Percentiles rank a stretch among this genome's conserved stretches.
Conservation (phyloP, 2,329 filamentous ascomycete genomes). For the Leptographium flavum region DNA sequence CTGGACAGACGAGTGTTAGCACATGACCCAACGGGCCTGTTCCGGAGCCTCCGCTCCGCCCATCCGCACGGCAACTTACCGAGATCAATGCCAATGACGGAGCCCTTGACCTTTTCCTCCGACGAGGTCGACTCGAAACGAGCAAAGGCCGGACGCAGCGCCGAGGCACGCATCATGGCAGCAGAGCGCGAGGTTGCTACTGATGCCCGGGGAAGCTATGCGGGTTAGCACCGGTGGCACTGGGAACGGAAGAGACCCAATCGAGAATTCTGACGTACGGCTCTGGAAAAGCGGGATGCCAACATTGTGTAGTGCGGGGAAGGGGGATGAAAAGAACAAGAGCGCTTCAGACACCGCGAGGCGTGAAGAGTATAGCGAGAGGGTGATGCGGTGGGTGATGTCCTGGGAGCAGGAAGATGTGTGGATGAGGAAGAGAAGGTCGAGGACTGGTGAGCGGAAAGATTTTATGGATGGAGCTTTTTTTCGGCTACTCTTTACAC, state of each 20-base stretch:
- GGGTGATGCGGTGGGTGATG: background rate
- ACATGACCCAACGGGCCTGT: background rate
- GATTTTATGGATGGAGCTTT: slow-evolving; percentile 11
- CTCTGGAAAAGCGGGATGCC: slow-evolving; percentile 56
- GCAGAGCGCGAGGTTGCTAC: slow-evolving; percentile 54
- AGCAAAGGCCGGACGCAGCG: slow-evolving; percentile 59
- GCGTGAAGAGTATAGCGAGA: slow-evolving; percentile 4
- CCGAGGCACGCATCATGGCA: slow-evolving; percentile 47
- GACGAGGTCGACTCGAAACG: slow-evolving; percentile 55
- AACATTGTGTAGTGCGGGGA: slow-evolving; percentile 42
- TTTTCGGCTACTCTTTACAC: slow-evolving; percentile 5
- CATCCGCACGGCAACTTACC: slow-evolving; percentile 38
- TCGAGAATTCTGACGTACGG: slow-evolving; percentile 42
- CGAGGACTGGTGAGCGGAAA: slow-evolving; percentile 2
- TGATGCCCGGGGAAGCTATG: slow-evolving; percentile 63
- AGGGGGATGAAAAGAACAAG: slow-evolving; percentile 13
- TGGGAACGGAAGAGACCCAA: background rate
- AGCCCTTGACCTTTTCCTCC: slow-evolving; percentile 79
- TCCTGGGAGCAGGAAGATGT: background rate
- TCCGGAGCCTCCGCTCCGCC: background rate
- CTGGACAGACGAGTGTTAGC: slow-evolving; percentile 21
- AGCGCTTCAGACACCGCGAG: slow-evolving; percentile 4
- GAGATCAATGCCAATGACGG: slow-evolving; percentile 96
- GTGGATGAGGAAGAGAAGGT: background rate
- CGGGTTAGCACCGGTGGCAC: slow-evolving; percentile 9